These are phyloP conservation scores for Pleurotus cornucopiae DNA, from an alignment of 768 basidiomycete species.

Conservation along the genomic window DNA sequence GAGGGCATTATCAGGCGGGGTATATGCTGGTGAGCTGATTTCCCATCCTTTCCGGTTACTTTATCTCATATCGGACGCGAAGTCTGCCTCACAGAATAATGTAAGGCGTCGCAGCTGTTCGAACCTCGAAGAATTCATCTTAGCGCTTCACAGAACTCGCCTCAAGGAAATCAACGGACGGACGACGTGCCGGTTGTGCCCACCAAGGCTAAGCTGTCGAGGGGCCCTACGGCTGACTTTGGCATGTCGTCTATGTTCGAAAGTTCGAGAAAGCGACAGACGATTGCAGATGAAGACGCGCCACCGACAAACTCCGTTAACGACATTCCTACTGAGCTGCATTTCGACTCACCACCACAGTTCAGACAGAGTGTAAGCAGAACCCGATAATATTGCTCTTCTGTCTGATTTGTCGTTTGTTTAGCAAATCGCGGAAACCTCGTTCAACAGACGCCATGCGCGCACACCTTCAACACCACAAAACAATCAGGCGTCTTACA, in stretches of 20 bases:
- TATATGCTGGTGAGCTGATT: slow-evolving; percentile 64
- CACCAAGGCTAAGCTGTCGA: slow-evolving; percentile 74
- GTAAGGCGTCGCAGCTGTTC: slow-evolving; percentile 26
- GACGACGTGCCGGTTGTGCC: slow-evolving; percentile 75
- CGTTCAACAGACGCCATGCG: slow-evolving; percentile 31
- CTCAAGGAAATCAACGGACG: slow-evolving; percentile 55
- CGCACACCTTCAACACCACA: slow-evolving; percentile 23
- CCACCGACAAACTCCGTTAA: slow-evolving; percentile 73
- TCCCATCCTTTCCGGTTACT: background rate
- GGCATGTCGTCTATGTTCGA: slow-evolving; percentile 86
- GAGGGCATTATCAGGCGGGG: slow-evolving; percentile 76
- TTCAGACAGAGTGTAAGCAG: slow-evolving; percentile 44
- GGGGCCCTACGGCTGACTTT: slow-evolving; percentile 65
- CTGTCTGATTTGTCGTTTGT: background rate
- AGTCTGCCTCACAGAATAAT: slow-evolving; percentile 64
- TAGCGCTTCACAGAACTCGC: slow-evolving; percentile 29
- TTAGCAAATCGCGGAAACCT: slow-evolving; percentile 32
- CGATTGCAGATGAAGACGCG: slow-evolving; percentile 72
- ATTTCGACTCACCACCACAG: slow-evolving; percentile 34
- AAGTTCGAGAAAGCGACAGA: slow-evolving; percentile 58
- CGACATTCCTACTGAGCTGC: slow-evolving; percentile 64
- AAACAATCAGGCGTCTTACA: slow-evolving; percentile 44
- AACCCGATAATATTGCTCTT: too few relatives aligned
- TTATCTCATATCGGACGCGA: background rate
- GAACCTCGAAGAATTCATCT: background rate